phyloP scores from a whole-genome alignment of 257 asterid species.

The Penstemon barbatus region DNA sequence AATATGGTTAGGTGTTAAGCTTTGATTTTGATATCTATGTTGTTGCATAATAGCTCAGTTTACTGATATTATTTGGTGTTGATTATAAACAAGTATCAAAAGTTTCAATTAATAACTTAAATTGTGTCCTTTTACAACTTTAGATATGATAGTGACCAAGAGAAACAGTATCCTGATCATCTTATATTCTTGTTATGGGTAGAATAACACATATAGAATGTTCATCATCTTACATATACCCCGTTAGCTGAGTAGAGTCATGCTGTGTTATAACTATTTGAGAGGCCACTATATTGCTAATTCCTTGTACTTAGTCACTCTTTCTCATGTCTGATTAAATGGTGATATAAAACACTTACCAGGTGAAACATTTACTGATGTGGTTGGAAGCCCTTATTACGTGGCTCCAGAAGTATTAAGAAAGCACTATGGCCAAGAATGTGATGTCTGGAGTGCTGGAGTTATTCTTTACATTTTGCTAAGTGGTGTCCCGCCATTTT shows the following conservation, averaged over 20 bases:
- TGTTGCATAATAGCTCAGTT: neutral
- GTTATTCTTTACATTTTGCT: slow-evolving; percentile 34
- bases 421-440: slow-evolving; percentile 59
- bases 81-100: neutral
- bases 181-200: neutral
- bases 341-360: slow-evolving; percentile 18
- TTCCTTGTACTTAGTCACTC: neutral
- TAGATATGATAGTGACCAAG: neutral
- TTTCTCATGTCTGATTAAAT: slow-evolving; percentile 25
- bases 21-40: neutral
- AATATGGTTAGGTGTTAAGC: neutral
- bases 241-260: neutral
- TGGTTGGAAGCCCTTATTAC: slow-evolving; percentile 75
- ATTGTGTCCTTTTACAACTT: neutral
- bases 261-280: neutral
- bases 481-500: slow-evolving; percentile 64
- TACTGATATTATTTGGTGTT: no score
- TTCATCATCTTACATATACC: neutral
- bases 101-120: neutral
- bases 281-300: slow-evolving; percentile 4
- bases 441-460: slow-evolving; percentile 80
- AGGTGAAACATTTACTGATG: slow-evolving; percentile 59
- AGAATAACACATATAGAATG: neutral
- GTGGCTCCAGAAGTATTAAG: slow-evolving; percentile 66
- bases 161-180: neutral